phyloP scores from a whole-genome alignment of 495 filamentous ascomycete species.

The Symbiotaphrina buchneri region DNA sequence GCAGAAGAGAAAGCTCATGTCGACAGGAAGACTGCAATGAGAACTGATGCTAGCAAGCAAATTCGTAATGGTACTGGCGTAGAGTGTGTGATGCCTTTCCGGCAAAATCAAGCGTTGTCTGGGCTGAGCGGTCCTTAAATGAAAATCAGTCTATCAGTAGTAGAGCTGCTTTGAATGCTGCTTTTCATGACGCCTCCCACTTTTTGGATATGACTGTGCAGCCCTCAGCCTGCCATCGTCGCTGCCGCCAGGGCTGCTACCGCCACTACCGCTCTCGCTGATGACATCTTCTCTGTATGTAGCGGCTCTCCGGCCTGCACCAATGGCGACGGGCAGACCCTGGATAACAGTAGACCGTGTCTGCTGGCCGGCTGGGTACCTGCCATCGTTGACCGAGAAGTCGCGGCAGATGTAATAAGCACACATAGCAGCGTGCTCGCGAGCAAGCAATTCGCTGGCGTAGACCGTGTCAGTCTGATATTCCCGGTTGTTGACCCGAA shows the following conservation, averaged over 20 bases:
- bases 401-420: conserved; percentile 97
- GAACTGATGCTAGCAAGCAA: neutral
- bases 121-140: no score
- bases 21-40: no score
- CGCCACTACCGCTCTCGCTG: conserved; percentile 26
- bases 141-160: no score
- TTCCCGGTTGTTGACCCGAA: conserved; percentile 88
- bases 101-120: neutral
- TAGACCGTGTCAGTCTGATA: conserved; percentile 83
- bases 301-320: conserved; percentile 26
- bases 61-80: no score
- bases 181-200: no score
- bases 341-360: conserved; percentile 55
- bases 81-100: neutral
- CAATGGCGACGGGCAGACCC: conserved; percentile 60
- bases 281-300: conserved; percentile 21
- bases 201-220: no score
- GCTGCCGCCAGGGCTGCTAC: conserved; percentile 31
- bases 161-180: no score
- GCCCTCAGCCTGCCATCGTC: no score
- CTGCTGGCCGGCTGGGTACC: conserved; percentile 44
- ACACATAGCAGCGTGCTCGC: conserved; percentile 88
- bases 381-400: conserved; percentile 95
- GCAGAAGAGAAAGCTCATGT: no score
- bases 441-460: conserved; percentile 58